phyloP scores from a whole-genome alignment of 352 stramenopile species.

The Pythium dissotocum region DNA sequence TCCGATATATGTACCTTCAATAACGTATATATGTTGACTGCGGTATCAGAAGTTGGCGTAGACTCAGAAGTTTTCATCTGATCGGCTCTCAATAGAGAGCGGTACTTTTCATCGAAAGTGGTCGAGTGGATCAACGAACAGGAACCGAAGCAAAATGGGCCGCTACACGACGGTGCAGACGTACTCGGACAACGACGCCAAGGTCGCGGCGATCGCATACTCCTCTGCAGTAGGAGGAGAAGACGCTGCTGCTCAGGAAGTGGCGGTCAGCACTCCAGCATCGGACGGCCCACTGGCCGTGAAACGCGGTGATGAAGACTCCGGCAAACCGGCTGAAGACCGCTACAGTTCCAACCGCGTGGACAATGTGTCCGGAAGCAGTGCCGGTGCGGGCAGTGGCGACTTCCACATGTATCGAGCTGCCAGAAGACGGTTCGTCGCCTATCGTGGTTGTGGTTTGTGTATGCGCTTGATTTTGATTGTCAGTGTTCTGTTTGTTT shows the following conservation, averaged over 20 bases:
- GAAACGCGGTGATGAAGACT: neutral
- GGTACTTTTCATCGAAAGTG: neutral
- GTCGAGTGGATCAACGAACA: neutral
- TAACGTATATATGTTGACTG: neutral
- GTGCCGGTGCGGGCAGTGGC: constrained; percentile 91
- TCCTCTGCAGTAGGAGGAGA: constrained; percentile 11
- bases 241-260: neutral
- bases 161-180: constrained; percentile 84
- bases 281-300: neutral
- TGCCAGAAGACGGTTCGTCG: constrained; percentile 69
- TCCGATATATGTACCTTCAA: neutral
- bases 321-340: constrained; percentile 24
- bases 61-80: neutral
- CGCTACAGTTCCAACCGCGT: constrained; percentile 78
- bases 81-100: neutral
- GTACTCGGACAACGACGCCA: constrained; percentile 81
- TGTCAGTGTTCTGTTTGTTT: neutral
- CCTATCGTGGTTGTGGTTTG: neutral
- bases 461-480: neutral
- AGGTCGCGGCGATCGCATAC: constrained; percentile 71
- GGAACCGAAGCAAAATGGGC: constrained; percentile 38
- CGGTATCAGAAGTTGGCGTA: neutral
- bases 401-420: constrained; percentile 98
- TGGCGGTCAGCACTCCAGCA: constrained; percentile 3
- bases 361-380: constrained; percentile 95